Evolutionary conservation across 495 filamentous ascomycete species (phyloP).

Genomic region (Collariella sp.): DNA sequence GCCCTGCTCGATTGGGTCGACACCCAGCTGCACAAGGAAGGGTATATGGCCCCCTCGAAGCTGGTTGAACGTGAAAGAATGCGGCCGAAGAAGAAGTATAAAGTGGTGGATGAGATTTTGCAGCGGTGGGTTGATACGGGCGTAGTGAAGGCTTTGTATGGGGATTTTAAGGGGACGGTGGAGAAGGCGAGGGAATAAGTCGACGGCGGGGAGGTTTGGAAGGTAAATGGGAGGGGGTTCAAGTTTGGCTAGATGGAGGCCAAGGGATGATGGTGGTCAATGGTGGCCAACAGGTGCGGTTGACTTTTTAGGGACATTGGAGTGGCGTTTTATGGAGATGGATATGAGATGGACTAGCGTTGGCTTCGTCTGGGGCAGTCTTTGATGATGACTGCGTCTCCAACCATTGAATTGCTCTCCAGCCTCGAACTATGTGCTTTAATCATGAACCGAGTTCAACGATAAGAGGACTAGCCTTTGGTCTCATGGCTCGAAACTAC

Average conservation of each 20-base stretch:
- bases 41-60: slow-evolving; percentile 37
- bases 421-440: too few relatives aligned
- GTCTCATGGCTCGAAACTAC: too few relatives aligned
- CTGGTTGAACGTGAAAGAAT: slow-evolving; percentile 36
- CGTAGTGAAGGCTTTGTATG: slow-evolving; percentile 24
- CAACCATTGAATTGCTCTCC: too few relatives aligned
- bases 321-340: not conserved
- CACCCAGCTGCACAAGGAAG: slow-evolving; percentile 47
- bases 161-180: slow-evolving; percentile 30
- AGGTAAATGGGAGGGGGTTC: not conserved
- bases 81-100: slow-evolving; percentile 45
- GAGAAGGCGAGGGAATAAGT: slow-evolving; percentile 30
- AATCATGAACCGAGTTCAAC: too few relatives aligned
- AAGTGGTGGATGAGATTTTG: slow-evolving; percentile 42
- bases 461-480: too few relatives aligned
- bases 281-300: too few relatives aligned
- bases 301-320: too few relatives aligned
- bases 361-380: too few relatives aligned
- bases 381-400: too few relatives aligned
- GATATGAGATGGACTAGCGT: too few relatives aligned
- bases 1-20: slow-evolving; percentile 64
- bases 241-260: not conserved
- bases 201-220: slow-evolving; percentile 18
- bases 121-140: slow-evolving; percentile 25
- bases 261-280: not conserved